A percentile compares a stretch with the other conserved stretches of the same genome.
Conservation (phyloP, 2,329 filamentous ascomycete species). For the Dendrostoma leiphaemia region DNA sequence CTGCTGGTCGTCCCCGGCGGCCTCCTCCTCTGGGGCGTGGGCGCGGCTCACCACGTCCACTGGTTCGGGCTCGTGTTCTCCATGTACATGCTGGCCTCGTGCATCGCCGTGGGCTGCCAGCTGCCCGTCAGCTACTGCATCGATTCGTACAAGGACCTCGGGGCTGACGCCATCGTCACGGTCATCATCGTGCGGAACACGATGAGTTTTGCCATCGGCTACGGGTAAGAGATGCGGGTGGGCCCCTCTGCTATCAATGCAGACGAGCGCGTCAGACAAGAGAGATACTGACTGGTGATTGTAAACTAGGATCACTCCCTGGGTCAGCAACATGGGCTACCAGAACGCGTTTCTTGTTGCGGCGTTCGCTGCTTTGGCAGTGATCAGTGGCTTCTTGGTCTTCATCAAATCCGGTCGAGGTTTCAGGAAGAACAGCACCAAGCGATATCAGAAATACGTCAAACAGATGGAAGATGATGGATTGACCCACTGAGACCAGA, state of each 20-base stretch:
- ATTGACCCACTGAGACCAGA: not conserved
- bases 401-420: not conserved
- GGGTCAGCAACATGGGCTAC: not conserved
- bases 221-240: constrained; percentile 20
- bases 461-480: not conserved
- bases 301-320: not conserved
- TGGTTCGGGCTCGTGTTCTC: constrained; percentile 30
- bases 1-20: constrained; percentile 21
- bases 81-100: constrained; percentile 27
- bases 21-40: constrained; percentile 24
- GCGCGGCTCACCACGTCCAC: constrained; percentile 28
- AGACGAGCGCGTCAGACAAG: no score
- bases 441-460: not conserved
- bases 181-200: constrained; percentile 35
- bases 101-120: constrained; percentile 26
- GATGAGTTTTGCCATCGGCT: constrained; percentile 37
- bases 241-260: no score
- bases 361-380: not conserved
- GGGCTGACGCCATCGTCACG: constrained; percentile 28
- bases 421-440: not conserved
- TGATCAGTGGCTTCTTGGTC: not conserved
- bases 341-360: not conserved
- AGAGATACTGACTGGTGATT: no score
- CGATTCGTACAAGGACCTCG: constrained; percentile 29
- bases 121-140: constrained; percentile 30